Percentiles rank a stretch among this genome's conserved stretches.
Conservation (phyloP, 2,329 filamentous ascomycete genomes). For the Pseudogymnoascus sp. region DNA sequence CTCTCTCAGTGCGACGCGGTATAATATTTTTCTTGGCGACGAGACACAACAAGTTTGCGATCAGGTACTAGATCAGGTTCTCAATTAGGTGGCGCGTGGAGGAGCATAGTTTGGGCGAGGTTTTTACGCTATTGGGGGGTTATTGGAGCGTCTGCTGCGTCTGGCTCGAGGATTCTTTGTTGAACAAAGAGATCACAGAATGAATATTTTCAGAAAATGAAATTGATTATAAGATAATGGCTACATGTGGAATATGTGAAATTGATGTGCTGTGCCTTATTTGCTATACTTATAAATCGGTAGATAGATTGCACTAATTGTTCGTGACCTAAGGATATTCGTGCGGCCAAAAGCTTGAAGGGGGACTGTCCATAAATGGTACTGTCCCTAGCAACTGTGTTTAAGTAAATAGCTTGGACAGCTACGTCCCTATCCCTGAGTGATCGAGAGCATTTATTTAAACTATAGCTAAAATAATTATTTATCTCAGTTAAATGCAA, state of each 20-base stretch:
- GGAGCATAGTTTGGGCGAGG: conserved; percentile 5
- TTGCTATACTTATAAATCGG: not conserved
- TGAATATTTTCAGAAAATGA: not conserved
- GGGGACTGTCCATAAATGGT: not conserved
- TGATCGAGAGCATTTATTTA: no score
- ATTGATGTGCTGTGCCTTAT: not conserved
- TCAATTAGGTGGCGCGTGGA: not conserved
- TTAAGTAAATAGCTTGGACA: no score
- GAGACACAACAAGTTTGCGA: conserved; percentile 4
- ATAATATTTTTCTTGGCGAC: conserved; percentile 2
- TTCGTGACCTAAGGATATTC: not conserved
- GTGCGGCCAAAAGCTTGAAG: not conserved
- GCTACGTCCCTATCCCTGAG: no score
- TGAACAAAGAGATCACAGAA: not conserved
- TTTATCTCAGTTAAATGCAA: not conserved
- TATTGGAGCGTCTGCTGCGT: conserved; percentile 1
- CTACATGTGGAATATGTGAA: not conserved
- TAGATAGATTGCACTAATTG: not conserved
- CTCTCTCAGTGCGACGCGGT: not conserved
- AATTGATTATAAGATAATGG: not conserved
- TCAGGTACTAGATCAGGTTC: conserved; percentile 3
- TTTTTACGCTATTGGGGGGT: conserved; percentile 2
- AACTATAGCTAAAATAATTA: not conserved
- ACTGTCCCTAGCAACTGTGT: not conserved
- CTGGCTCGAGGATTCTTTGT: not conserved